Base-by-base conservation (phyloP, 805 yeast genomes). In the Candida yuanshanica region DNA sequence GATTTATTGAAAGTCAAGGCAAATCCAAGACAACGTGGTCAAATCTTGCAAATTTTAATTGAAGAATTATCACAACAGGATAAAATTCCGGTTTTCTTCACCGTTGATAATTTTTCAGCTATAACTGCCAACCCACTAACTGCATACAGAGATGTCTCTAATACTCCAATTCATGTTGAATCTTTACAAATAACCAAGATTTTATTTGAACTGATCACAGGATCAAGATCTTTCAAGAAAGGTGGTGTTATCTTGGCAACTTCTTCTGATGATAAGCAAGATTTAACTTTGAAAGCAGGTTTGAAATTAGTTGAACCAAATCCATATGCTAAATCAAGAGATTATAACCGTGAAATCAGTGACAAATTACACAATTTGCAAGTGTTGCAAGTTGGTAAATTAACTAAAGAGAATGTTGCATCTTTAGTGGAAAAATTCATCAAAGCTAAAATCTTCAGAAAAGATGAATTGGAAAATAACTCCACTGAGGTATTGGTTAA, bases 51-150 rank as follows among this genome's bases (percentile, higher is more conserved):
- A 41, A 70, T 72, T 38, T 63, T 84, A 17, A 52, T 84, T 4
- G 58, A 66, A 2, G 88, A 83, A 62, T 63, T 87, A 38, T 56
- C 71, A 13, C 53, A 52, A 27, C 86, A 84, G 47, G 45, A 61
- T 2, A 42, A 56, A 13, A 59, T 66, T 29, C 90, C 91, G 5
- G 81, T 83, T 9, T 66, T 75, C 38, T 67, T 87, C 33, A 71
- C 95, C 3, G 70, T 88, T 33, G 97, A 89, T 59, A 80, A 84
- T 55, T 71, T 87, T 55, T 79, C 86, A 44, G 77, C 80, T 4
- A 62, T 86, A 43, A 59, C 79, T 11, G 73, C 79, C 29, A 53
- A 63, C 23, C 70, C 83, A 7, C 61, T 62, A 39, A 75, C 95
- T 8, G 69, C 64, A 32, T 87, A 89, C 64, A 72, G 75, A 51